Percentiles rank a stretch among this genome's conserved stretches.
Conservation (phyloP, 371 early-diverging fungal genomes). For the Mortierella polycephala region DNA sequence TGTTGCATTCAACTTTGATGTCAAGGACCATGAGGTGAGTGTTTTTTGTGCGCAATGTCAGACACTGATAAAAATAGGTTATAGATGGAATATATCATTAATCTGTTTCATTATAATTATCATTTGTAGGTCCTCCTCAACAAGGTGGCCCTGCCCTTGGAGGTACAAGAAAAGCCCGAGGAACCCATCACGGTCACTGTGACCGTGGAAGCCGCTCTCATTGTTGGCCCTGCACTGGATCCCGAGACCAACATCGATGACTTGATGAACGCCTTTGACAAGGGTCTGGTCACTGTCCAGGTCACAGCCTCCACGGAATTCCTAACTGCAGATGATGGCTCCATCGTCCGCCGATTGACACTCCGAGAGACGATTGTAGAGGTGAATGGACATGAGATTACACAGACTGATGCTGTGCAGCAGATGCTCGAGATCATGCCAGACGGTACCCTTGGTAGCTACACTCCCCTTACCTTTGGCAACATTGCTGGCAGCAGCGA, state of each 20-base stretch:
- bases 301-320: slow-evolving; percentile 70
- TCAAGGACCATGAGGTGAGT: slow-evolving; percentile 65
- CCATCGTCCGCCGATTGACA: slow-evolving; percentile 63
- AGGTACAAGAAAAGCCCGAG: slow-evolving; percentile 66
- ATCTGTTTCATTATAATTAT: not conserved
- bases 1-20: slow-evolving; percentile 76
- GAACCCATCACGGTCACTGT: slow-evolving; percentile 69
- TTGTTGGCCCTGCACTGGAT: slow-evolving; percentile 75
- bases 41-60: not conserved
- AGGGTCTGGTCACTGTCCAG: slow-evolving; percentile 77
- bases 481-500: slow-evolving; percentile 20
- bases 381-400: slow-evolving; percentile 74
- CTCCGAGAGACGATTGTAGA: slow-evolving; percentile 74
- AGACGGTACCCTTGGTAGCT: slow-evolving; percentile 61
- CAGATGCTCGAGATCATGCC: slow-evolving; percentile 75
- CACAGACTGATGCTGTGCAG: slow-evolving; percentile 76
- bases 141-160: slow-evolving; percentile 68
- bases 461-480: slow-evolving; percentile 48
- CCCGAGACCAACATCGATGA: slow-evolving; percentile 69
- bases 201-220: slow-evolving; percentile 66
- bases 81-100: not conserved
- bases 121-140: slow-evolving; percentile 52
- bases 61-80: not conserved
- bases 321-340: slow-evolving; percentile 64
- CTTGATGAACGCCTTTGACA: slow-evolving; percentile 64